phyloP scores from a whole-genome alignment of 2,329 filamentous ascomycete species.

The Pseudogymnoascus sp. region DNA sequence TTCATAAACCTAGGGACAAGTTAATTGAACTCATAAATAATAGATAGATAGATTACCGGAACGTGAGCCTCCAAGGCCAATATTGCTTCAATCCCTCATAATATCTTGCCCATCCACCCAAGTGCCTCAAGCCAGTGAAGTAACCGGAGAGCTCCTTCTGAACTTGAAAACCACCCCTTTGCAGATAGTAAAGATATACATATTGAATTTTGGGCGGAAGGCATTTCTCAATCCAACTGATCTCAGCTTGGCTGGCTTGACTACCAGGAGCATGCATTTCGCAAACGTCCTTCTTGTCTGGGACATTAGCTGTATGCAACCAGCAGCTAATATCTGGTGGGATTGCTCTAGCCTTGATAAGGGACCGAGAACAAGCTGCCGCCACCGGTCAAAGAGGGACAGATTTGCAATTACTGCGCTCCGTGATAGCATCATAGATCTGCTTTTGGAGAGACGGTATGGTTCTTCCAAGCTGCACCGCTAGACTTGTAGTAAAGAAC shows the following conservation, averaged over 20 bases:
- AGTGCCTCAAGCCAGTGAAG: conserved; percentile 33
- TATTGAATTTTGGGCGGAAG: conserved; percentile 31
- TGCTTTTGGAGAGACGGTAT: too few species aligned
- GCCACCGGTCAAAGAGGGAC: conserved; percentile 15
- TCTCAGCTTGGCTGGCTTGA: conserved; percentile 16
- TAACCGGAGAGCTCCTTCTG: conserved; percentile 25
- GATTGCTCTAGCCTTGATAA: conserved; percentile 12
- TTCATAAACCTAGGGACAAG: conserved; percentile 8
- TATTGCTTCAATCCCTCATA: conserved; percentile 10
- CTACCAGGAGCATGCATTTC: conserved; percentile 14
- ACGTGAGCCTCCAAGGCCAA: conserved; percentile 13
- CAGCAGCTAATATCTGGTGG: neutral
- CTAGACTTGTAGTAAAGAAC: conserved; percentile 14
- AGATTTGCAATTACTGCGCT: conserved; percentile 8
- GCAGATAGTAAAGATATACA: conserved; percentile 30
- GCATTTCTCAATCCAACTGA: conserved; percentile 18
- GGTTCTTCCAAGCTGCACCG: too few species aligned
- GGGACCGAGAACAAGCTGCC: conserved; percentile 14
- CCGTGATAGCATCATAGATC: neutral
- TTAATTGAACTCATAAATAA: conserved; percentile 10
- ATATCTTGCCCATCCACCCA: conserved; percentile 24
- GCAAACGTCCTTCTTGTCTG: conserved; percentile 25
- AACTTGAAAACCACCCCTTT: conserved; percentile 24
- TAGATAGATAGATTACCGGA: conserved; percentile 11
- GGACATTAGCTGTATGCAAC: conserved; percentile 26